Evolutionary conservation across 2,329 filamentous ascomycete species (phyloP).

Genomic region (Zymoseptoria passerinii): DNA sequence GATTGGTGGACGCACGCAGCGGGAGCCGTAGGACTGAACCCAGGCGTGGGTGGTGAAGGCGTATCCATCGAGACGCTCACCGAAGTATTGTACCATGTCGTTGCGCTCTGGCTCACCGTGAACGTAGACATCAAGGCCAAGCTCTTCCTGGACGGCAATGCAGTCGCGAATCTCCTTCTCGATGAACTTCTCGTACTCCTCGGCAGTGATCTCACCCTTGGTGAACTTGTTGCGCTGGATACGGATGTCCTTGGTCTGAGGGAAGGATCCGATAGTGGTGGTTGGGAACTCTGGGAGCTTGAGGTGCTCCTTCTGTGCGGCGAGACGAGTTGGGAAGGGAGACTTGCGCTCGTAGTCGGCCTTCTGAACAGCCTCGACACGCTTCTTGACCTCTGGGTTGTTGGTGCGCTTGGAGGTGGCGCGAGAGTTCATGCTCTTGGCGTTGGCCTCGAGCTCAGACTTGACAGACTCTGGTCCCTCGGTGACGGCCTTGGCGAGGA

Average conservation of each 20-base stretch:
- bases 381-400: slow-evolving; percentile 93
- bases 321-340: slow-evolving; percentile 74
- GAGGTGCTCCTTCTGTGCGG: slow-evolving; percentile 83
- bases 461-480: slow-evolving; percentile 81
- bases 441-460: slow-evolving; percentile 90
- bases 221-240: slow-evolving; percentile 95
- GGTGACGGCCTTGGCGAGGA: slow-evolving; percentile 95
- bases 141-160: slow-evolving; percentile 95
- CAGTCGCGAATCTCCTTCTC: slow-evolving; percentile 96
- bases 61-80: slow-evolving; percentile 93
- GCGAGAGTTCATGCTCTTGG: slow-evolving; percentile 84
- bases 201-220: slow-evolving; percentile 90
- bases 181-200: slow-evolving; percentile 97
- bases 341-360: slow-evolving; percentile 90
- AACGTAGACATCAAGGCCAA: slow-evolving; percentile 91
- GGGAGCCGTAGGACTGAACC: slow-evolving; percentile 97
- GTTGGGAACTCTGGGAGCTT: slow-evolving; percentile 96
- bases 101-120: slow-evolving; percentile 99
- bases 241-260: slow-evolving; percentile 98
- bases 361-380: slow-evolving; percentile 76
- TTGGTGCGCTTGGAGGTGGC: slow-evolving; percentile 92
- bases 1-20: slow-evolving; percentile 96
- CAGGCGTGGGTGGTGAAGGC: slow-evolving; percentile 98
- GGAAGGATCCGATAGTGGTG: slow-evolving; percentile 98
- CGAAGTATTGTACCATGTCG: slow-evolving; percentile 99